Base-by-base conservation (phyloP, 805 yeast species). In the Limtongozyma cylindracea region DNA sequence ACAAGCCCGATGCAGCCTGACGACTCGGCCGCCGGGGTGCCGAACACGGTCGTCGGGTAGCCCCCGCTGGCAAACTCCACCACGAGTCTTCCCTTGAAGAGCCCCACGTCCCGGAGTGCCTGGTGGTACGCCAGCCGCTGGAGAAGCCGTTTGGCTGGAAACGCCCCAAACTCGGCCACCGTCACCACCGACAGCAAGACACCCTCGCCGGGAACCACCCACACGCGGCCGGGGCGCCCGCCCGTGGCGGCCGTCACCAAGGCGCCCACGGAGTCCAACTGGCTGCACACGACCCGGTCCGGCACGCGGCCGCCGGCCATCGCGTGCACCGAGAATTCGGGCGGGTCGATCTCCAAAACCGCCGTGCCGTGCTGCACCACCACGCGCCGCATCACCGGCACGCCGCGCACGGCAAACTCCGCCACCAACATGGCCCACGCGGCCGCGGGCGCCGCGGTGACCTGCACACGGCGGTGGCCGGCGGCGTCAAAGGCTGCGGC, bases 1-100 rank as follows among this genome's bases (percentile, higher is more conserved):
- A 61, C 55, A 47, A 35, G 70, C 31, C 28, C 95, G 70, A 26
- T 54, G 41, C 21, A 51, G 37, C 30, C 94, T 10, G 48, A 45
- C 8, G 29, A 23, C 3, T 25, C 21, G 9, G 26, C 11, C 21
- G 35, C 31, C 27, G 22, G 5, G 19, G 5, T 15, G 23, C 25
- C 12, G 19, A 33, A 33, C 8, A 20, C 24, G 24, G 45, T 47
- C 8, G 43, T 19, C 1, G 44, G 45, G 24, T 29, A 46, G 22
- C 27, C 11, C 26, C 19, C 3, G 32, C 21, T 5, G 26, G 20
- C 19, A 21, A 24, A 24, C 24, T 47, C 53, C 3, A 41, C 39
- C n/a, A 43, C 26, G 24, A 40, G 37, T 5, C 26, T 19, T 4
- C 35, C 25, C 3, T 33, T 25, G 4, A 23, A 13, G 8, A 48